Evolutionary conservation across 2,329 filamentous ascomycete genomes (phyloP).

Genomic region (Teratosphaeria epicoccoides): DNA sequence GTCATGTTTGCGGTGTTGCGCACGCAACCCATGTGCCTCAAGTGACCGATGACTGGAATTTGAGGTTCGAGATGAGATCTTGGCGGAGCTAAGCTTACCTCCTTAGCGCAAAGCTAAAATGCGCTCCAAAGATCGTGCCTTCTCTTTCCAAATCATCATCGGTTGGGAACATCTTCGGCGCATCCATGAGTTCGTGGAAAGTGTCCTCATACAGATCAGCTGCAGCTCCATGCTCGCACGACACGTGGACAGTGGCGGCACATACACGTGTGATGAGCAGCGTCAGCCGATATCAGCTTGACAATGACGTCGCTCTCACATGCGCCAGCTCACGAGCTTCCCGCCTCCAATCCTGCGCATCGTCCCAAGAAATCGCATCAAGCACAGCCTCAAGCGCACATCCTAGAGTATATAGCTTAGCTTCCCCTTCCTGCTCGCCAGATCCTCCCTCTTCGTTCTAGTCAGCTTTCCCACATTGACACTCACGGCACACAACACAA

Average conservation of each 20-base stretch:
- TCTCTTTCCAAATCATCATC: not conserved
- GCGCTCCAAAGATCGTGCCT: not conserved
- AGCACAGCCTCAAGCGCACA: not conserved
- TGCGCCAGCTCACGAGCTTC: not conserved
- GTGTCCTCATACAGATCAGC: no score
- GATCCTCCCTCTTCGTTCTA: not conserved
- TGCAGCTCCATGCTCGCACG: no score
- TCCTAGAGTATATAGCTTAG: not conserved
- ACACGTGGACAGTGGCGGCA: no score
- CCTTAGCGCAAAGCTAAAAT: not conserved
- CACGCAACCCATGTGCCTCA: not conserved
- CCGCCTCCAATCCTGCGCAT: not conserved
- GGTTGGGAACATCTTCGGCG: not conserved
- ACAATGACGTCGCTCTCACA: not conserved
- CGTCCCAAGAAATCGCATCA: not conserved
- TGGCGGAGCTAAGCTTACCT: not conserved
- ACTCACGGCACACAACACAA: constrained; percentile 1
- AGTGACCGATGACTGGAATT: not conserved
- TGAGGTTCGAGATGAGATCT: constrained; percentile 1
- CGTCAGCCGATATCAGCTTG: not conserved
- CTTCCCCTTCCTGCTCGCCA: not conserved
- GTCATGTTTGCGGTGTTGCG: not conserved
- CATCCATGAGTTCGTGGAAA: no score
- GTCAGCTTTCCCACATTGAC: not conserved
- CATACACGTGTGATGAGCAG: no score